phyloP scores from a whole-genome alignment of 1,284 basidiomycete genomes.

The Pholiota adiposa region DNA sequence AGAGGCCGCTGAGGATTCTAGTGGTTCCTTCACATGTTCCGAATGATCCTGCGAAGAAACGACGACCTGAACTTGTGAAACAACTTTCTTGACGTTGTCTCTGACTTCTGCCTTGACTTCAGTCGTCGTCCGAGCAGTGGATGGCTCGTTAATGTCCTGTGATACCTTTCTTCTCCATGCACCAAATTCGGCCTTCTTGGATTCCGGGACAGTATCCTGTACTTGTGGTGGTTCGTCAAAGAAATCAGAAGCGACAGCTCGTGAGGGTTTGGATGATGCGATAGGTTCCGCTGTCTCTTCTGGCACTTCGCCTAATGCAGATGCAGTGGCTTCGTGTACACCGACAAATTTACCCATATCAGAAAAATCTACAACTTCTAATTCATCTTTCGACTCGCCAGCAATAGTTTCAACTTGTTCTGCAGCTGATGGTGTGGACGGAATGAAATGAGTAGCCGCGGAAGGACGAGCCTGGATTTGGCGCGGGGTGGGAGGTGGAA shows the following conservation, averaged over 20 bases:
- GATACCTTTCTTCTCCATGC: constrained; percentile 51
- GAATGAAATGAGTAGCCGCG: constrained; percentile 34
- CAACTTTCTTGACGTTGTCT: constrained; percentile 6
- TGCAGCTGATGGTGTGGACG: constrained; percentile 43
- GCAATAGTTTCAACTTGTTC: constrained; percentile 53
- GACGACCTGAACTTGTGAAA: neutral
- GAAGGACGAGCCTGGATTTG: constrained; percentile 25
- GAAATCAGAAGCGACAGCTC: constrained; percentile 70
- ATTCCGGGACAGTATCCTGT: constrained; percentile 21
- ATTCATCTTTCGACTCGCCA: constrained; percentile 56
- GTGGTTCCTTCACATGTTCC: constrained; percentile 11
- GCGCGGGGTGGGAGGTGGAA: constrained; percentile 33
- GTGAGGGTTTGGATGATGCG: constrained; percentile 27
- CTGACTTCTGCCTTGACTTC: constrained; percentile 11
- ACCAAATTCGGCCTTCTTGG: constrained; percentile 36
- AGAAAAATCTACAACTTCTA: constrained; percentile 79
- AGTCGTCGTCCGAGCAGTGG: neutral
- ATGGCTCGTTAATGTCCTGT: constrained; percentile 15
- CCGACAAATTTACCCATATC: constrained; percentile 74
- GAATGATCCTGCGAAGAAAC: constrained; percentile 6
- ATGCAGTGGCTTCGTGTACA: constrained; percentile 31
- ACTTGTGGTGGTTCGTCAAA: constrained; percentile 48
- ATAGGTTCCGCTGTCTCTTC: constrained; percentile 12
- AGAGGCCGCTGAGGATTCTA: constrained; percentile 1
- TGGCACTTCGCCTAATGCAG: constrained; percentile 21